These are phyloP conservation scores for Linum lewisii DNA, from an alignment of 345 rosid genomes.

Conservation along the genomic window DNA sequence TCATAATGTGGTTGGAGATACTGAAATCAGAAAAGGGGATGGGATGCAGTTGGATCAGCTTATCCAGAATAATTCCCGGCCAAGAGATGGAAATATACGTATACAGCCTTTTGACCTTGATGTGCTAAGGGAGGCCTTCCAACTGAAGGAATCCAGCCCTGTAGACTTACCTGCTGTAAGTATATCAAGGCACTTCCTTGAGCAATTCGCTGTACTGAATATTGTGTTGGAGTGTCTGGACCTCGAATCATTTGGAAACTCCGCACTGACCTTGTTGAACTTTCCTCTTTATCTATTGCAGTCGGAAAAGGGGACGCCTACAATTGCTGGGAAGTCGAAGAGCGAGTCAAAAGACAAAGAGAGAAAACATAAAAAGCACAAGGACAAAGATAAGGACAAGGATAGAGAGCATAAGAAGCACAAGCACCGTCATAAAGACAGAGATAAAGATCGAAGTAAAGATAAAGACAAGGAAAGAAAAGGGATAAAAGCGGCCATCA, in stretches of 20 bases:
- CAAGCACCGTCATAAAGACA: slow-evolving; percentile 61
- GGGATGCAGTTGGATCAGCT: slow-evolving; percentile 31
- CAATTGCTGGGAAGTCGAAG: slow-evolving; percentile 59
- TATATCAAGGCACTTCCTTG: background rate
- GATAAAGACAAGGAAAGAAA: slow-evolving; percentile 76
- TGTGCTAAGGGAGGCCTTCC: slow-evolving; percentile 30
- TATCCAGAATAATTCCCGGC: slow-evolving; percentile 15
- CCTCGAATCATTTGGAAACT: background rate
- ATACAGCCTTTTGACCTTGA: slow-evolving; percentile 24
- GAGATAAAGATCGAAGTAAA: slow-evolving; percentile 55
- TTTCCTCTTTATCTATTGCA: slow-evolving; percentile 12
- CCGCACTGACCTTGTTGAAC: background rate
- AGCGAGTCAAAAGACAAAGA: slow-evolving; percentile 71
- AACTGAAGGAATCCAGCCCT: slow-evolving; percentile 21
- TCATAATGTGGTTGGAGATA: slow-evolving; percentile 28
- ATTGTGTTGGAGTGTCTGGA: too few relatives aligned
- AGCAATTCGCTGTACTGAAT: background rate
- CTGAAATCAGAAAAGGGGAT: slow-evolving; percentile 34
- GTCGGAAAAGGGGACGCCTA: slow-evolving; percentile 77
- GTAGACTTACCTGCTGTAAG: slow-evolving; percentile 23
- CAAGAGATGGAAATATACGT: slow-evolving; percentile 15
- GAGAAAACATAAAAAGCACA: slow-evolving; percentile 86
- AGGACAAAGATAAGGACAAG: slow-evolving; percentile 68
- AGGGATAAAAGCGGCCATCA: slow-evolving; percentile 73
- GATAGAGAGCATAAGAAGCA: slow-evolving; percentile 91